phyloP scores from a whole-genome alignment of 495 filamentous ascomycete species.

The Lichina pygmaea region DNA sequence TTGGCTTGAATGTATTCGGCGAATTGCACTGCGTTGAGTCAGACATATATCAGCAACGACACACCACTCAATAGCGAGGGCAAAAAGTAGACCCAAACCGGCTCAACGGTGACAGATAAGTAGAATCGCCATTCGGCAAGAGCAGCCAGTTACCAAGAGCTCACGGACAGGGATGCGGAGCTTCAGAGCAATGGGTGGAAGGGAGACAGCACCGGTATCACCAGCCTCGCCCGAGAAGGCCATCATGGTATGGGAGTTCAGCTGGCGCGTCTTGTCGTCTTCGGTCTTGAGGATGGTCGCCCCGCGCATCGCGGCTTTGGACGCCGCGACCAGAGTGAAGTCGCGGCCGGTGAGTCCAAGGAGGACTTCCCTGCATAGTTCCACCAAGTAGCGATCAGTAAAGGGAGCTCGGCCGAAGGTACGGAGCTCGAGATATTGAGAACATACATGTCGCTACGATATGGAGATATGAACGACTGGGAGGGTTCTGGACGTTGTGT shows the following conservation, averaged over 20 bases:
- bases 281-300: conserved; percentile 84
- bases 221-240: conserved; percentile 92
- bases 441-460: neutral
- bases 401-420: no score
- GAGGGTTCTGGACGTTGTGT: no score
- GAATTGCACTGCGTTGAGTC: conserved; percentile 52
- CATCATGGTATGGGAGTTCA: conserved; percentile 87
- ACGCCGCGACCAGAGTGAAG: conserved; percentile 91
- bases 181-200: no score
- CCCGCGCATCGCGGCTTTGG: conserved; percentile 91
- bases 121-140: no score
- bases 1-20: conserved; percentile 98
- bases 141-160: neutral
- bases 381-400: no score
- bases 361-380: conserved; percentile 61
- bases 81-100: no score
- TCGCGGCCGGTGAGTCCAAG: conserved; percentile 96
- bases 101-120: no score
- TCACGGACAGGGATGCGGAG: neutral
- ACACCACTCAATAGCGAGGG: no score
- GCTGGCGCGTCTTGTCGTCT: conserved; percentile 79
- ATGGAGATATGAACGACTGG: neutral
- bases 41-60: neutral
- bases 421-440: neutral
- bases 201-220: conserved; percentile 44